phyloP scores from a whole-genome alignment of 192 early-diverging fungal genomes.

The Backusella westeae region DNA sequence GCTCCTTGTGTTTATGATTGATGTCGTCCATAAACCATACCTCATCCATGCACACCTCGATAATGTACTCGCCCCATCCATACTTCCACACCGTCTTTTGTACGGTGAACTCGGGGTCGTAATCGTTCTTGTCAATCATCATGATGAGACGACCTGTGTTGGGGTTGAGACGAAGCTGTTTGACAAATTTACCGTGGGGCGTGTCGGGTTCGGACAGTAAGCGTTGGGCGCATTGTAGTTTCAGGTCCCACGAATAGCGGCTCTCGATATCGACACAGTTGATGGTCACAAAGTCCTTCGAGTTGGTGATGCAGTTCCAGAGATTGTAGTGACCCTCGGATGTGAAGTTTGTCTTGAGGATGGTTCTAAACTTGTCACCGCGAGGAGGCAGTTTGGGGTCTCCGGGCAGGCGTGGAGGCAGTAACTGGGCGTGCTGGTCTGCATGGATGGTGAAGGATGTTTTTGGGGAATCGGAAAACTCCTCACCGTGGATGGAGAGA shows the following conservation, averaged over 20 bases:
- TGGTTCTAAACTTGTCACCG: constrained; percentile 17
- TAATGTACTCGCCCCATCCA: constrained; percentile 39
- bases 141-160: constrained; percentile 30
- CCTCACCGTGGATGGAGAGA: constrained; percentile 14
- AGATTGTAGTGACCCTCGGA: constrained; percentile 30
- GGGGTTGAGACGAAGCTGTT: constrained; percentile 21
- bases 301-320: constrained; percentile 39
- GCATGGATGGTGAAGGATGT: constrained; percentile 22
- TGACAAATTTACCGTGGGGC: constrained; percentile 34
- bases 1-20: neutral
- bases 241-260: constrained; percentile 39
- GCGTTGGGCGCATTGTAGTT: constrained; percentile 29
- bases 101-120: constrained; percentile 19
- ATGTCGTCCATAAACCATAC: constrained; percentile 30
- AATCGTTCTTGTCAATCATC: constrained; percentile 18
- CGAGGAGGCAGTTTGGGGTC: neutral
- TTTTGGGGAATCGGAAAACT: constrained; percentile 27
- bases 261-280: constrained; percentile 34
- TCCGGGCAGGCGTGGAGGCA: neutral
- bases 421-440: constrained; percentile 16
- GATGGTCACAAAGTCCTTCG: constrained; percentile 23
- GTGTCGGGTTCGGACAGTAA: constrained; percentile 26
- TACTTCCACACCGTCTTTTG: constrained; percentile 40
- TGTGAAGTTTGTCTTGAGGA: constrained; percentile 22
- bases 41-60: constrained; percentile 42